Conservation (phyloP, 352 stramenopile species). For the Pythium guiyangense region DNA sequence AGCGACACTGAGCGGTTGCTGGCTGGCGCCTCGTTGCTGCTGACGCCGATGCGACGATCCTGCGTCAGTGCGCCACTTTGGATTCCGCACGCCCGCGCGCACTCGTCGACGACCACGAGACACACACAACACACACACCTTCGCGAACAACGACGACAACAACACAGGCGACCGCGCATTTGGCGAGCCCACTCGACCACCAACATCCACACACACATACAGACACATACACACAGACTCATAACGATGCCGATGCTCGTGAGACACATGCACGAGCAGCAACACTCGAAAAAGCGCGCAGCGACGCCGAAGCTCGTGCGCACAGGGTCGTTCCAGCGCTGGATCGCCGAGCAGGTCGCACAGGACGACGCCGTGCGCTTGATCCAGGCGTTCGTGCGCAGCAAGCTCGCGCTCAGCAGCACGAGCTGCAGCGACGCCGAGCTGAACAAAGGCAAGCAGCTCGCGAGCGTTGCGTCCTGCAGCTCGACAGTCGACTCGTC, state of each 20-base stretch:
- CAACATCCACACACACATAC: neutral
- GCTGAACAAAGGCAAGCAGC: too few relatives aligned
- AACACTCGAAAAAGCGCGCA: too few relatives aligned
- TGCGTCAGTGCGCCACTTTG: neutral
- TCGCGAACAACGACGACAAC: too few relatives aligned
- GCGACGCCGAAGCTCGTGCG: neutral
- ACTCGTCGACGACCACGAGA: neutral
- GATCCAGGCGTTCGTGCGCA: conserved; percentile 30
- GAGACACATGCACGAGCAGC: too few relatives aligned
- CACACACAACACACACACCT: too few relatives aligned
- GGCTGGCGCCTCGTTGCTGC: neutral
- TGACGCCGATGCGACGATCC: too few relatives aligned
- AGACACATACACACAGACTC: neutral
- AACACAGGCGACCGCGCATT: neutral
- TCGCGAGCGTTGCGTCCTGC: conserved; percentile 2
- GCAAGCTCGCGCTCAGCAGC: conserved; percentile 11
- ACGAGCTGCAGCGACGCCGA: neutral
- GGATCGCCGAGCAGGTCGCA: conserved; percentile 25
- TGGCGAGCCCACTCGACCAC: too few relatives aligned
- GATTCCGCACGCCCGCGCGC: conserved; percentile 3
- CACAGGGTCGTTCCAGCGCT: conserved; percentile 22
- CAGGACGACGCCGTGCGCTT: conserved; percentile 27
- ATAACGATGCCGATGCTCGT: neutral
- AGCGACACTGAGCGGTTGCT: neutral
- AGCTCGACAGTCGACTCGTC: conserved; percentile 3